Evolutionary conservation across 768 basidiomycete species (phyloP).

Genomic region (Mycena chlorophos): DNA sequence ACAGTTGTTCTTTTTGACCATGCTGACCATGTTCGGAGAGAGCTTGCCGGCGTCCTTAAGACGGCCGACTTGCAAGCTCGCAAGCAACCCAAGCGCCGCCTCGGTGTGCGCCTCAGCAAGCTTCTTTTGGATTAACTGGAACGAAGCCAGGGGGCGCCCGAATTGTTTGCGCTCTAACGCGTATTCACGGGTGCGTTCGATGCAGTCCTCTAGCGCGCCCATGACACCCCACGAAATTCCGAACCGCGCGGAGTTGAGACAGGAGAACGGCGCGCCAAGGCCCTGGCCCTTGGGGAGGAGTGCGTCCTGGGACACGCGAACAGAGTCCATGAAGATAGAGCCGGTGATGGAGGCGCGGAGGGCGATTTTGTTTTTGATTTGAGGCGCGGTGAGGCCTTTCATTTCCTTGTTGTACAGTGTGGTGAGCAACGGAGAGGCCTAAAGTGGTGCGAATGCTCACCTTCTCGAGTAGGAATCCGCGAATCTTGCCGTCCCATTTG

Average conservation of each 20-base stretch:
- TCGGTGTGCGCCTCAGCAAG: conserved; percentile 92
- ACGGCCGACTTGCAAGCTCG: conserved; percentile 78
- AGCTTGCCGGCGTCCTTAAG: conserved; percentile 76
- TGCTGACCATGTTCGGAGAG: conserved; percentile 91
- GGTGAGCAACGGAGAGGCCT: no score
- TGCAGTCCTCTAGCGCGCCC: conserved; percentile 92
- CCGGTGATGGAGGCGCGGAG: conserved; percentile 83
- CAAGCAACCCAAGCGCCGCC: conserved; percentile 72
- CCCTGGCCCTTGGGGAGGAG: conserved; percentile 79
- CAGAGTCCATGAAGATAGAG: conserved; percentile 91
- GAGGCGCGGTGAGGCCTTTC: conserved; percentile 79
- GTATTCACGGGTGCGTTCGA: conserved; percentile 74
- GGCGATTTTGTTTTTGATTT: conserved; percentile 92
- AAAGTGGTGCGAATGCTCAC: conserved; percentile 36
- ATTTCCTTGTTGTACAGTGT: conserved; percentile 51
- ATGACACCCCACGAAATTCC: conserved; percentile 96
- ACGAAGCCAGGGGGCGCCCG: conserved; percentile 83
- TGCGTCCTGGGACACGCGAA: conserved; percentile 69
- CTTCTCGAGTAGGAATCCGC: conserved; percentile 91
- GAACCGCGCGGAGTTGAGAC: conserved; percentile 84
- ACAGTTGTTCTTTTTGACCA: conserved; percentile 95
- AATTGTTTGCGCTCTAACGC: conserved; percentile 92
- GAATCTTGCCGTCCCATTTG: conserved; percentile 89
- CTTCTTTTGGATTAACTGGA: conserved; percentile 99
- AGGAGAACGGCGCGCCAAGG: conserved; percentile 84